These are phyloP conservation scores for Nothophytophthora sp. DNA, from an alignment of 352 stramenopile species.

Conservation along the genomic window DNA sequence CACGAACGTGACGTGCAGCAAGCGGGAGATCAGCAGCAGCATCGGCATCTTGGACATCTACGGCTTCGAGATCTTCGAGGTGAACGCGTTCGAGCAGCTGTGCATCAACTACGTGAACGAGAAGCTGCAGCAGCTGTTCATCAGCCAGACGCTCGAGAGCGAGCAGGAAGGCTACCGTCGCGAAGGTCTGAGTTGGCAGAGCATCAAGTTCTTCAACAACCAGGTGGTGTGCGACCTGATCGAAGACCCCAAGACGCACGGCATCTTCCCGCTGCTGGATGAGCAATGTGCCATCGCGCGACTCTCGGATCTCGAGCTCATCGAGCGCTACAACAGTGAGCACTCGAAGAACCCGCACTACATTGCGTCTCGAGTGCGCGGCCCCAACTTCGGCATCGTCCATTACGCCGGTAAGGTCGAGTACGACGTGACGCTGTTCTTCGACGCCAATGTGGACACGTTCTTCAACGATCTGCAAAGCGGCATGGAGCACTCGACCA, in stretches of 20 bases:
- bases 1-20: slow-evolving; percentile 72
- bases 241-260: slow-evolving; percentile 79
- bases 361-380: slow-evolving; percentile 65
- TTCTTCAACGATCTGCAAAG: slow-evolving; percentile 85
- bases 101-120: slow-evolving; percentile 93
- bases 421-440: slow-evolving; percentile 87
- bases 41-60: slow-evolving; percentile 92
- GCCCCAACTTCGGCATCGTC: slow-evolving; percentile 76
- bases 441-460: slow-evolving; percentile 84
- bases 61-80: slow-evolving; percentile 90
- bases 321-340: slow-evolving; percentile 73
- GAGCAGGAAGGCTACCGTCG: slow-evolving; percentile 81
- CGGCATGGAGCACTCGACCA: slow-evolving; percentile 71
- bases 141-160: slow-evolving; percentile 77
- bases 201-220: slow-evolving; percentile 88
- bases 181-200: slow-evolving; percentile 76
- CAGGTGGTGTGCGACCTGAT: slow-evolving; percentile 90
- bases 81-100: slow-evolving; percentile 91
- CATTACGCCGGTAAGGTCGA: slow-evolving; percentile 88
- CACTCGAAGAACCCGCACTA: slow-evolving; percentile 79
- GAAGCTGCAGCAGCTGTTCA: slow-evolving; percentile 89
- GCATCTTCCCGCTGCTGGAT: slow-evolving; percentile 82
- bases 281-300: slow-evolving; percentile 79
- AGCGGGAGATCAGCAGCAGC: slow-evolving; percentile 64
- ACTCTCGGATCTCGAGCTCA: slow-evolving; percentile 72